phyloP scores from a whole-genome alignment of 331 rosid genomes.

The Rosa hybrid region DNA sequence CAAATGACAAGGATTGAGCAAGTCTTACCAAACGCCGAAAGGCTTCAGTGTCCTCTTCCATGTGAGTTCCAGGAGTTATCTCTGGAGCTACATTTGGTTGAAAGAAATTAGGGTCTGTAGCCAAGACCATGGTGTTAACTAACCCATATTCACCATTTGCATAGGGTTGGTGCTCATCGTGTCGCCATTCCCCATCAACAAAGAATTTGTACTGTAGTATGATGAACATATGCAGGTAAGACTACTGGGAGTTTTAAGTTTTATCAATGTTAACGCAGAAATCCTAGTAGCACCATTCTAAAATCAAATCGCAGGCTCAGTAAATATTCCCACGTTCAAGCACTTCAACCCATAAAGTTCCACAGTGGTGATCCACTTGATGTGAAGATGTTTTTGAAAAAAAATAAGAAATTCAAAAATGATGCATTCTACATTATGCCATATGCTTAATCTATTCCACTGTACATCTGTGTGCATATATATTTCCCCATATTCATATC shows the following conservation, averaged over 20 bases:
- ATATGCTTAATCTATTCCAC: not conserved
- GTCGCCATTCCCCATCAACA: conserved; percentile 98
- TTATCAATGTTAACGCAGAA: not conserved
- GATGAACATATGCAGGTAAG: conserved; percentile 20
- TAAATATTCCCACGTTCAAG: not conserved
- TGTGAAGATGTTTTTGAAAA: not conserved
- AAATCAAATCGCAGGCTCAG: conserved; percentile 11
- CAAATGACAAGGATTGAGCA: conserved; percentile 21
- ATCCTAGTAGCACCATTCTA: conserved; percentile 4
- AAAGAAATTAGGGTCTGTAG: conserved; percentile 63
- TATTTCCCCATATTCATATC: not conserved
- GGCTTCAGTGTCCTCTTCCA: conserved; percentile 93
- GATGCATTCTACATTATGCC: not conserved
- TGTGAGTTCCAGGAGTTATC: conserved; percentile 61
- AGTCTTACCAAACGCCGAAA: conserved; percentile 69
- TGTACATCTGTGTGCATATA: not conserved
- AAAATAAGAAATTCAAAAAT: not conserved
- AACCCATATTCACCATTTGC: conserved; percentile 72
- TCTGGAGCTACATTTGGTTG: conserved; percentile 54
- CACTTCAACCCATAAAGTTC: not conserved
- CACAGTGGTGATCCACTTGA: not conserved
- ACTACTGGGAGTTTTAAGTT: conserved; percentile 21
- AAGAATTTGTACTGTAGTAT: conserved; percentile 89
- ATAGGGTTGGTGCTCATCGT: conserved; percentile 78
- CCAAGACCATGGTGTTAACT: conserved; percentile 72